Conservation (phyloP, 1,284 basidiomycete species). For the Leucoagaricus sp. region DNA sequence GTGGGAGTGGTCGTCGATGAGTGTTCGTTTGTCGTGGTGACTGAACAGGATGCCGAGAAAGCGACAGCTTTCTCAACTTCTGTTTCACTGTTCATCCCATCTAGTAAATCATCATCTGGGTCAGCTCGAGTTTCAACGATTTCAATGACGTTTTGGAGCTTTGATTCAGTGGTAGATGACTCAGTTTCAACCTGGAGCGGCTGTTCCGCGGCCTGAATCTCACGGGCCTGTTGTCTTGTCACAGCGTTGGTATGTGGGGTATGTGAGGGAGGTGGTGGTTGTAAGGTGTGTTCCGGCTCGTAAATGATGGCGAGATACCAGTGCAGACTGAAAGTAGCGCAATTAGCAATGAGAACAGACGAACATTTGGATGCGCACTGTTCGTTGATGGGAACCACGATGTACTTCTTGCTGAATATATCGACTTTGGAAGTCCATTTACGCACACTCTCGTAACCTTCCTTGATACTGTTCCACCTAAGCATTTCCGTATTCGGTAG, state of each 20-base stretch:
- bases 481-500: neutral
- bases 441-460: slow-evolving; percentile 82
- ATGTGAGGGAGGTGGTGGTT: slow-evolving; percentile 36
- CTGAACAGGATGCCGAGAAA: slow-evolving; percentile 4
- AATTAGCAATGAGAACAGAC: neutral
- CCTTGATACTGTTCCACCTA: slow-evolving; percentile 44
- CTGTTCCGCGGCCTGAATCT: slow-evolving; percentile 24
- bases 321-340: slow-evolving; percentile 64
- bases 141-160: neutral
- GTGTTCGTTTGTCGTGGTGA: neutral
- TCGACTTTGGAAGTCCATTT: slow-evolving; percentile 94
- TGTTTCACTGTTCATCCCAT: slow-evolving; percentile 8
- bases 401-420: slow-evolving; percentile 88
- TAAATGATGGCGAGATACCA: slow-evolving; percentile 98
- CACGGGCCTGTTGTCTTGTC: slow-evolving; percentile 21
- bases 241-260: slow-evolving; percentile 18
- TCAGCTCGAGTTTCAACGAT: neutral
- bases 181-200: slow-evolving; percentile 22
- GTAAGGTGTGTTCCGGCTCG: slow-evolving; percentile 70
- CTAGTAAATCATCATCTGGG: neutral
- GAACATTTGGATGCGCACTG: slow-evolving; percentile 52
- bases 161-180: neutral
- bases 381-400: slow-evolving; percentile 97
- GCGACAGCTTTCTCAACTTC: slow-evolving; percentile 11
- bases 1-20: neutral